These are phyloP conservation scores for Arctostaphylos glauca DNA, from an alignment of 148 eudicot species.

Conservation along the genomic window DNA sequence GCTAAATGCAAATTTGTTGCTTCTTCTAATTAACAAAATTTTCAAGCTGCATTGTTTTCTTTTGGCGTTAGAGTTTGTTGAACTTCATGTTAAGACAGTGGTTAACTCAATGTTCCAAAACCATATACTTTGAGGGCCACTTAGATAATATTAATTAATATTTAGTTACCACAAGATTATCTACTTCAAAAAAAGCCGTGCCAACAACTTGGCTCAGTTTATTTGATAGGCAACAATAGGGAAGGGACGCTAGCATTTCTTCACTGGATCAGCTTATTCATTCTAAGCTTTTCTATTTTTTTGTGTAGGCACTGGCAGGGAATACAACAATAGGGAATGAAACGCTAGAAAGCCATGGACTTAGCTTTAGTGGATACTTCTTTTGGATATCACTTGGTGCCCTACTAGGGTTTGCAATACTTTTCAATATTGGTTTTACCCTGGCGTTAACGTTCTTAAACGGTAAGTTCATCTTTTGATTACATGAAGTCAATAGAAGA, in stretches of 20 bases:
- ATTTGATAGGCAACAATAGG: not conserved
- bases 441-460: slow-evolving; percentile 62
- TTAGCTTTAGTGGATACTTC: slow-evolving; percentile 40
- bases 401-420: slow-evolving; percentile 48
- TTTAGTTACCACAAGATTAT: not conserved
- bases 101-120: not conserved
- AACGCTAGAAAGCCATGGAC: slow-evolving; percentile 59
- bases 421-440: slow-evolving; percentile 49
- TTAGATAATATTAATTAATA: not conserved
- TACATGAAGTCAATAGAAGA: not conserved
- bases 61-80: not conserved
- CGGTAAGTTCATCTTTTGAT: slow-evolving; percentile 38
- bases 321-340: slow-evolving; percentile 60
- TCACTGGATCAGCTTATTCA: not conserved
- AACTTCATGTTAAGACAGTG: not conserved
- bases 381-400: slow-evolving; percentile 67
- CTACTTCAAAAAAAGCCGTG: not conserved
- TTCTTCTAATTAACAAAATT: not conserved
- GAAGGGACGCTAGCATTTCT: not conserved
- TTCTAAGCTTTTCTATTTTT: not conserved
- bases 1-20: not conserved
- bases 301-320: slow-evolving; percentile 35
- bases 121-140: not conserved
- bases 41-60: not conserved
- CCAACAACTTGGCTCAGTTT: not conserved